phyloP scores from a whole-genome alignment of 352 stramenopile genomes.

The Globisporangium takayamanum region DNA sequence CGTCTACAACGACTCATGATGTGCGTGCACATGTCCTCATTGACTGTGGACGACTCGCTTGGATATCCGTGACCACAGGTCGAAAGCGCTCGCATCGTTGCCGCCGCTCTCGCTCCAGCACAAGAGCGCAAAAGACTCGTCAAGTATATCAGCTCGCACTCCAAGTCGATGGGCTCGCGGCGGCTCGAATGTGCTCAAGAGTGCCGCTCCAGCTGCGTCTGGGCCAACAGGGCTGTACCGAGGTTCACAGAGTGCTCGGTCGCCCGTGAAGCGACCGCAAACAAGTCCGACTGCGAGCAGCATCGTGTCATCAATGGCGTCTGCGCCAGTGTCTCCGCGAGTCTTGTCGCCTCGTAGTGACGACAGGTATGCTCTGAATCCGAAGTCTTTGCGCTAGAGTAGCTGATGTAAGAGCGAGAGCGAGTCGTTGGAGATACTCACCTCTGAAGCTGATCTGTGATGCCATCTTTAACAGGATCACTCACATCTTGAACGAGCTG shows the following conservation, averaged over 20 bases:
- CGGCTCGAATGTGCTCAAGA: background rate
- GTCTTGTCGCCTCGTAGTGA: conserved; percentile 18
- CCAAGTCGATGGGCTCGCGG: background rate
- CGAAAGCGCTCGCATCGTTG: conserved; percentile 11
- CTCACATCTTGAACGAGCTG: conserved; percentile 45
- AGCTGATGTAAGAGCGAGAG: background rate
- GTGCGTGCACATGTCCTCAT: background rate
- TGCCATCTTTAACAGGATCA: conserved; percentile 28
- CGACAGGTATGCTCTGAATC: conserved; percentile 14
- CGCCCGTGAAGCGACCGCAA: conserved; percentile 7
- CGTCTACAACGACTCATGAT: background rate
- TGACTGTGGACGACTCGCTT: background rate
- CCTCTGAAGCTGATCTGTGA: background rate
- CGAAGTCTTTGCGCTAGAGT: background rate
- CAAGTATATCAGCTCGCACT: background rate
- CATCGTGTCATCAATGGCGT: conserved; percentile 4
- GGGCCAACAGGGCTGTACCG: background rate
- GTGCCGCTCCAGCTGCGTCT: background rate
- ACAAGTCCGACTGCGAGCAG: conserved; percentile 10
- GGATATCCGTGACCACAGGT: background rate
- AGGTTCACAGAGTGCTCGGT: conserved; percentile 5
- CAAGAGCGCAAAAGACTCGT: background rate
- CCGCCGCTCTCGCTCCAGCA: conserved; percentile 6
- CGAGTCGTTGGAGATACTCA: background rate
- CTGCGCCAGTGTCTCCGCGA: conserved; percentile 12